These are phyloP conservation scores for Spergularia marina DNA, from an alignment of 148 eudicot species.

Conservation along the genomic window DNA sequence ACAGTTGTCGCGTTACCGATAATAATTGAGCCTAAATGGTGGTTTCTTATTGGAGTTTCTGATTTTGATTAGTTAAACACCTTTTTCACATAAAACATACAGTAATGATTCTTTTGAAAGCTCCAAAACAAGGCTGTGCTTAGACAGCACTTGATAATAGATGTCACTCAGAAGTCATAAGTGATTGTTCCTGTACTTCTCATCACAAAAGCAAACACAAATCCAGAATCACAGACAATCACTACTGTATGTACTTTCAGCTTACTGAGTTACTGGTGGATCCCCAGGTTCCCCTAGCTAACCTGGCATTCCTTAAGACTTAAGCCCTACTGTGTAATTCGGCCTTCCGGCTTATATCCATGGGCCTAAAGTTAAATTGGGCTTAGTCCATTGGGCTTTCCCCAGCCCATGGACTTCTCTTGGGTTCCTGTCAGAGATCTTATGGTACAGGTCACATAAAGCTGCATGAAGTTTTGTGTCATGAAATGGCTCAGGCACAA, in stretches of 20 bases:
- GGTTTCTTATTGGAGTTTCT: neutral
- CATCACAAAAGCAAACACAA: slow-evolving; percentile 11
- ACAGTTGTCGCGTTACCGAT: neutral
- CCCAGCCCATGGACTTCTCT: too few species aligned
- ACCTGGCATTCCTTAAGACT: neutral
- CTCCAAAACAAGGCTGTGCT: slow-evolving; percentile 12
- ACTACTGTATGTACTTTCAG: slow-evolving; percentile 5
- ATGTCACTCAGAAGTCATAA: slow-evolving; percentile 15
- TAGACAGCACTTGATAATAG: slow-evolving; percentile 15
- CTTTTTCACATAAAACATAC: neutral
- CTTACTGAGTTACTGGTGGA: slow-evolving; percentile 22
- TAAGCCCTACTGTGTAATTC: neutral
- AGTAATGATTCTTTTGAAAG: slow-evolving; percentile 10
- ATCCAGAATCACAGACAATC: slow-evolving; percentile 19
- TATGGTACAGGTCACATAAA: too few species aligned
- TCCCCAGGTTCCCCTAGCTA: slow-evolving; percentile 6
- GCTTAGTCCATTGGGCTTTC: too few species aligned
- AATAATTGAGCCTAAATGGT: slow-evolving; percentile 5
- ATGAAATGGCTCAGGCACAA: too few species aligned
- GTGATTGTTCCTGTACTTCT: slow-evolving; percentile 14
- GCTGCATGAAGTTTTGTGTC: too few species aligned
- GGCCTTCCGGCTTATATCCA: too few species aligned
- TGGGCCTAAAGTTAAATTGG: too few species aligned
- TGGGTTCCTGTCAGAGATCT: too few species aligned
- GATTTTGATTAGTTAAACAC: slow-evolving; percentile 2